phyloP scores from a whole-genome alignment of 345 rosid species.

The Lepidium didymum region DNA sequence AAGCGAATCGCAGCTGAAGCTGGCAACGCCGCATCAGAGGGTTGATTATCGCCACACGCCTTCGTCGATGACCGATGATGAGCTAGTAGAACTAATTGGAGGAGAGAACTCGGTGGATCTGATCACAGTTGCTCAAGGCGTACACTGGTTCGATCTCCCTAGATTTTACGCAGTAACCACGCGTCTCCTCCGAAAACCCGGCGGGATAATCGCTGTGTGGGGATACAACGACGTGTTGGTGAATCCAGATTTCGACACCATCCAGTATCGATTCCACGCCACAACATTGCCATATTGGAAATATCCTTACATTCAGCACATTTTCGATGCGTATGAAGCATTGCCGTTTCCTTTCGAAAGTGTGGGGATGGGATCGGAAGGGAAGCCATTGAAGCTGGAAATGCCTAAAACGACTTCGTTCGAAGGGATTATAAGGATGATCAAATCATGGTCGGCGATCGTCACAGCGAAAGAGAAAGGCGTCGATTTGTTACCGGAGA shows the following conservation, averaged over 20 bases:
- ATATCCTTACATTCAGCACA: constrained; percentile 24
- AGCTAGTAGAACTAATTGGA: constrained; percentile 25
- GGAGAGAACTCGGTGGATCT: constrained; percentile 33
- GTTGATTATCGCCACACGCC: constrained; percentile 21
- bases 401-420: constrained; percentile 46
- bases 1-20: constrained; percentile 29
- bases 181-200: constrained; percentile 48
- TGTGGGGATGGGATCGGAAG: constrained; percentile 54
- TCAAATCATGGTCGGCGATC: constrained; percentile 46
- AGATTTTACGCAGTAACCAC: constrained; percentile 45
- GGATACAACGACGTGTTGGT: constrained; percentile 47
- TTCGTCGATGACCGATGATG: constrained; percentile 24
- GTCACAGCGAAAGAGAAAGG: constrained; percentile 50
- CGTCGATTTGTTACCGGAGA: constrained; percentile 50
- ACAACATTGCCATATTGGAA: constrained; percentile 45
- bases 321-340: constrained; percentile 39
- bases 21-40: constrained; percentile 22
- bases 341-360: constrained; percentile 63
- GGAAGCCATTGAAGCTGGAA: constrained; percentile 47
- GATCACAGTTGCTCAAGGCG: constrained; percentile 51
- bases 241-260: constrained; percentile 39
- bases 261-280: constrained; percentile 38
- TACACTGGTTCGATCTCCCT: constrained; percentile 68
- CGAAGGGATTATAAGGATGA: constrained; percentile 39
- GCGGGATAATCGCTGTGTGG: constrained; percentile 56